Base-by-base conservation (phyloP, 164 flowering plant species). In the Tinospora cordifolia region DNA sequence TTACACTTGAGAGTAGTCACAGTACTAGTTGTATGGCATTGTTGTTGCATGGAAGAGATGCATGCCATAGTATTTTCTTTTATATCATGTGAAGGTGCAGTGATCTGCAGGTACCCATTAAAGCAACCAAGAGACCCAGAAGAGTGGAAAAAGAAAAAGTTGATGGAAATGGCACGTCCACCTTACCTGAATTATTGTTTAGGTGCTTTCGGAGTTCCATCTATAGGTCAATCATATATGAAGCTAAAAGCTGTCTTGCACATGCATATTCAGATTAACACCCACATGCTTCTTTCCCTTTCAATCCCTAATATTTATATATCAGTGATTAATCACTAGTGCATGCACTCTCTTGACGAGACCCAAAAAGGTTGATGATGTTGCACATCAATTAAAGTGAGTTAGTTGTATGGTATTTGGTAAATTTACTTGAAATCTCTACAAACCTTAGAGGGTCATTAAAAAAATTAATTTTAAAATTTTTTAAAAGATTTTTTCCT, bases 81-180 rank as follows among this genome's bases (percentile, higher is more conserved):
- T 19, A 19, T 54, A 10, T 25, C 60, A 54, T 54, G 60, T 54
- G 60, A 54, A 54, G 24, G 21, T n/a, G n/a, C 60, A 54, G 58
- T 54, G 60, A n/a, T n/a, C n/a, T 54, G 21, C 21, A 54, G n/a
- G 60, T 54, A 54, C 60, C 60, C 60, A 54, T 54, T 54, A 54
- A 54, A 54, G 25, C 25, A 54, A 11, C 25, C 60, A 54, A n/a
- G 60, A 19, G 60, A 8, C 2, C 36, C 36, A 54, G n/a, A 54
- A 19, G 60, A 6, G 24, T 21, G 54, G 24, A 54, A 54, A 54
- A 54, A 9, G 54, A 9, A 54, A 54, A 54, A 54, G 24, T 54
- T 6, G 21, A 54, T 54, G 60, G 24, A 54, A 54, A n/a, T 21
- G 60, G 60, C 22, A 30, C n/a, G 24, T n/a, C 60, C 60, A 54